phyloP scores from a whole-genome alignment of 805 yeast species.

The Yamadazyma ubonensis region DNA sequence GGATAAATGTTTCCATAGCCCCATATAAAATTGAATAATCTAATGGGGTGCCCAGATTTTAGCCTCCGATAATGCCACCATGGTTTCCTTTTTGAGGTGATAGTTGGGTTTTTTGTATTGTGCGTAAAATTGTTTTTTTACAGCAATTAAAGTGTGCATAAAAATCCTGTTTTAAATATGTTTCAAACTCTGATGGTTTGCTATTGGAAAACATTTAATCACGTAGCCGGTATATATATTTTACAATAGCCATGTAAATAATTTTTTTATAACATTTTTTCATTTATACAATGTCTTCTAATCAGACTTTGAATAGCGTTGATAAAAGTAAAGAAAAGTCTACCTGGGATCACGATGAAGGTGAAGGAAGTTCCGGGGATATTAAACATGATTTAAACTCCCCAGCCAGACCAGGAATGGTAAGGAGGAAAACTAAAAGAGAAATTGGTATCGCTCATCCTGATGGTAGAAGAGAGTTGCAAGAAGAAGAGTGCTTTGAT shows the following conservation, averaged over 20 bases:
- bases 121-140: conserved; percentile 1
- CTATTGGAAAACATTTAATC: not conserved
- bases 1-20: not conserved
- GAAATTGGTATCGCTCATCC: conserved; percentile 21
- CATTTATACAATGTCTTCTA: conserved; percentile 12
- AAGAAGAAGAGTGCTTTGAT: conserved; percentile 36
- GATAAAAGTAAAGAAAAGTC: conserved; percentile 9
- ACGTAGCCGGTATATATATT: conserved; percentile 1
- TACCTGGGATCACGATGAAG: conserved; percentile 12
- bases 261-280: not conserved
- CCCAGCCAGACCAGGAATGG: conserved; percentile 1
- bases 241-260: not conserved
- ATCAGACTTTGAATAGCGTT: conserved; percentile 13
- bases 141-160: conserved; percentile 7
- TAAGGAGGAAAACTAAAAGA: conserved; percentile 11
- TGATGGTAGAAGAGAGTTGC: conserved; percentile 27
- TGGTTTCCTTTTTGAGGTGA: not conserved
- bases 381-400: not conserved
- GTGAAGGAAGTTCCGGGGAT: not conserved
- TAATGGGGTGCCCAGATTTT: not conserved
- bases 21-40: not conserved
- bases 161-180: not conserved
- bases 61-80: not conserved
- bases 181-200: conserved; percentile 5
- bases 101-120: not conserved